Percentiles rank a stretch among this genome's conserved stretches.
Evolutionary conservation across 1,139 yeast genomes (phyloP).

Genomic region (Taphrina sp.): DNA sequence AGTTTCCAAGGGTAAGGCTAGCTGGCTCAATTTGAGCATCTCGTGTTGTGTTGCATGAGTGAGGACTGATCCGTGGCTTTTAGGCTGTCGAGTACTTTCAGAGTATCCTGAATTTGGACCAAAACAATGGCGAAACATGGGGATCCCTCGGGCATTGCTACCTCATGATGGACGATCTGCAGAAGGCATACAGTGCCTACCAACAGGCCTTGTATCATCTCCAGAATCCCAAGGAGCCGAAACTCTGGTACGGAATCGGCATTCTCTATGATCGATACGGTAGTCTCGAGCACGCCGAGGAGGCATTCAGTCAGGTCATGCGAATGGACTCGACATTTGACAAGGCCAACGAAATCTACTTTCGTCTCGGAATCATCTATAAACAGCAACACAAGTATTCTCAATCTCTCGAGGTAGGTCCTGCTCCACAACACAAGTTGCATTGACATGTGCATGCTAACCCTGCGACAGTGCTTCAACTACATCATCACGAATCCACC

Average conservation of each 20-base stretch:
- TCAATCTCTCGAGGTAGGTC: slow-evolving; percentile 60
- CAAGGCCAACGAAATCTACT: slow-evolving; percentile 92
- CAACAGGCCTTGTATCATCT: slow-evolving; percentile 90
- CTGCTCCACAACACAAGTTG: neutral
- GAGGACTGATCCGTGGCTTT: no score
- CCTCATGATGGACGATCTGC: slow-evolving; percentile 91
- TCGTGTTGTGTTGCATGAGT: no score
- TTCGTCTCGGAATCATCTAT: slow-evolving; percentile 93
- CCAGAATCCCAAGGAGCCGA: slow-evolving; percentile 92
- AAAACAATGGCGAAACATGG: slow-evolving; percentile 95
- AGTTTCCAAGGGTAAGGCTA: slow-evolving; percentile 54
- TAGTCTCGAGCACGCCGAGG: slow-evolving; percentile 93
- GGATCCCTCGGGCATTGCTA: slow-evolving; percentile 96
- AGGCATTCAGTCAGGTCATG: slow-evolving; percentile 91
- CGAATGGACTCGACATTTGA: slow-evolving; percentile 95
- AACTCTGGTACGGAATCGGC: slow-evolving; percentile 98
- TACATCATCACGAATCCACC: slow-evolving; percentile 91
- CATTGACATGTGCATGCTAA: no score
- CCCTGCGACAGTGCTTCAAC: slow-evolving; percentile 67
- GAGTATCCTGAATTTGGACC: slow-evolving; percentile 74
- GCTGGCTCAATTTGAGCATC: no score
- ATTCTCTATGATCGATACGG: slow-evolving; percentile 94
- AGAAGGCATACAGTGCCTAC: slow-evolving; percentile 92
- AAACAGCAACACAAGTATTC: slow-evolving; percentile 87
- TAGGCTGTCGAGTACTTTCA: slow-evolving; percentile 93